Percentiles rank a stretch among this genome's conserved stretches.
Conservation (phyloP, 768 basidiomycete species). For the Tylopilus rubrobrunneus region DNA sequence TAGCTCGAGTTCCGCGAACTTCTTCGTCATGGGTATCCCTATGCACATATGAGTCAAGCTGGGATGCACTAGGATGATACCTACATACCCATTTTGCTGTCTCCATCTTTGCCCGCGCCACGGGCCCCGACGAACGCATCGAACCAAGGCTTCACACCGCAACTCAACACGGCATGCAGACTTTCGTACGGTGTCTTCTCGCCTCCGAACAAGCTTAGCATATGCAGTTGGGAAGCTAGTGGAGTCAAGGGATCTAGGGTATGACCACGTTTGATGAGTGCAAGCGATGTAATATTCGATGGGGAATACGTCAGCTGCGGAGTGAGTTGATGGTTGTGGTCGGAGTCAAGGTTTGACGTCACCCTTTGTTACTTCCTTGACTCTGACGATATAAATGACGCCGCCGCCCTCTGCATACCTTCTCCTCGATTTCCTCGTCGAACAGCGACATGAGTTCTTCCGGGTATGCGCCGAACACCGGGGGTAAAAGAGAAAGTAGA, state of each 20-base stretch:
- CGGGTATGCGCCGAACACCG: conserved; percentile 69
- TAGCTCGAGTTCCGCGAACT: conserved; percentile 96
- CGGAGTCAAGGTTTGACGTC: conserved; percentile 16
- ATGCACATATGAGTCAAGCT: conserved; percentile 4
- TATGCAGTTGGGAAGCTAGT: conserved; percentile 81
- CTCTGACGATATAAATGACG: conserved; percentile 80
- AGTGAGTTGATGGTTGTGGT: conserved; percentile 52
- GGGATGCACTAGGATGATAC: conserved; percentile 1
- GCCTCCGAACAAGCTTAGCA: conserved; percentile 87
- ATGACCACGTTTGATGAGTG: conserved; percentile 89
- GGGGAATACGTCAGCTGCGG: conserved; percentile 76
- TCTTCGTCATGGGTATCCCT: conserved; percentile 97
- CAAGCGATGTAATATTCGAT: conserved; percentile 79
- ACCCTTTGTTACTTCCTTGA: conserved; percentile 74
- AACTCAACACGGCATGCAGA: conserved; percentile 91
- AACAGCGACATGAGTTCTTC: conserved; percentile 66
- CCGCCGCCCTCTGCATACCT: conserved; percentile 69
- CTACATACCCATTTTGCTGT: conserved; percentile 73
- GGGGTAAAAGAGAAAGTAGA: conserved; percentile 68
- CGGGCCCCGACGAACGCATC: conserved; percentile 93
- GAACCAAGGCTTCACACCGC: conserved; percentile 96
- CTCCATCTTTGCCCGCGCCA: conserved; percentile 68
- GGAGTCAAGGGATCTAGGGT: conserved; percentile 78
- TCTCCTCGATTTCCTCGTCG: conserved; percentile 72
- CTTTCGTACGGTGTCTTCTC: conserved; percentile 94